Evolutionary conservation across 495 filamentous ascomycete genomes (phyloP), one percentile per base, ranked within the genome.

Genomic region (Chlorociboria aeruginascens): DNA sequence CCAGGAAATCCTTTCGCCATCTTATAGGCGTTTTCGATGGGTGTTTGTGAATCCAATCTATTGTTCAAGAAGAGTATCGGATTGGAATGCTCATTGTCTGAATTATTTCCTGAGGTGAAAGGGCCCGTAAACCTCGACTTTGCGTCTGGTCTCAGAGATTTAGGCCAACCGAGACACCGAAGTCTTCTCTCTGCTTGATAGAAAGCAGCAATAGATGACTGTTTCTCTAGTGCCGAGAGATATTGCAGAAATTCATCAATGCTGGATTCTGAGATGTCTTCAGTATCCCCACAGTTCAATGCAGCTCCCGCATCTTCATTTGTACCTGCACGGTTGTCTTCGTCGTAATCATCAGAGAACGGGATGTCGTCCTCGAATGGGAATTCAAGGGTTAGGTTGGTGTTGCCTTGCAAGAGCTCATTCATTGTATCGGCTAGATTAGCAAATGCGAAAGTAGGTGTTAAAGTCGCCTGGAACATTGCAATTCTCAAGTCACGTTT

Each of bases 151-250:
- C 44, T 7, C 38, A 46, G 12, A 10, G 38, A 13, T 7, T 40
- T 40, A 6, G 44, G 44, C 44, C 32, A 46, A 6, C 32, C 44
- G n/a, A 46, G 31, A 38, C 32, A 46, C 32, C 44, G 44, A 1
- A 46, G 12, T 12, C 20, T 46, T 10, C 44, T 46, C 20, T 46
- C 44, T n/a, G 13, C 44, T 38, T 46, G 44, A 14, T 37, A 46
- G 32, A 46, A 46, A 8, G 44, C 44, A 3, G 32, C 32, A 1
- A 38, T 14, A 37, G 44, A 36, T 7, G 44, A 39, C 34, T 46
- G 44, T 6, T 39, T 16, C 14, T 46, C 35, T n/a, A 38, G 12
- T 37, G 32, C 44, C 11, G 44, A 36, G 14, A 46, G 34, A 17
- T 46, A 46, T 17, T 38, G 32, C 28, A 30, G 6, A 11, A 46